Evolutionary conservation across 202 grass and related monocot species (phyloP), one percentile per base, ranked within the genome.

Genomic region (Eragrostis tef): DNA sequence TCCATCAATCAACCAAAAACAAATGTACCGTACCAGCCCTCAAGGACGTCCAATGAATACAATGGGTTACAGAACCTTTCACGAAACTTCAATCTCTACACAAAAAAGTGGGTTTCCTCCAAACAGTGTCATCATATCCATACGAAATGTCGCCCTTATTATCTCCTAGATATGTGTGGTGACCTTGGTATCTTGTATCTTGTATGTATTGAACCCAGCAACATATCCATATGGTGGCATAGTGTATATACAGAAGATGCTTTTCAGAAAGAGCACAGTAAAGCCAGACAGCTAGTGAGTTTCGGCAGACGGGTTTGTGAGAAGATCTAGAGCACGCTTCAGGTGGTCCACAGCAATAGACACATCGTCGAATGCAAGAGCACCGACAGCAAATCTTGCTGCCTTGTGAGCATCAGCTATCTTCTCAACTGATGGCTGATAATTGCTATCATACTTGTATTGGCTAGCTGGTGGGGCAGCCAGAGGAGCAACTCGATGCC

Each of bases 401-500:
- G 91, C 83, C 58, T 99, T 99, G 68, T 99, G 97, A 75, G 93
- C 97, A 64, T 99, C 97, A 0, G 93, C 82, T 1, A 99, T 99
- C 81, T 92, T 92, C 86, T 92, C 93, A 9, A 90, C 85, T 26
- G 79, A 68, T 45, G 97, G 97, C 85, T 99, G 87, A 81, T 99
- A 99, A 50, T 70, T 92, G 85, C 89, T 93, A 71, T 99, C 91
- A 56, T 99, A 96, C 29, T 60, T 88, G 31, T 94, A 99, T 42
- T 71, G 88, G 47, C 87, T 92, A 42, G 90, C 80, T 16, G 84
- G 74, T 25, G 89, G 87, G n/a, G 63, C 79, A 5, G 78, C 67
- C 34, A 80, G 57, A 7, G 71, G 80, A 9, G 48, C 44, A 66
- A 86, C 77, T 57, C 86, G 88, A 43, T 82, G 67, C 57, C 43